Percentiles rank a stretch among this genome's conserved stretches.
Evolutionary conservation across 257 asterid genomes (phyloP).

Genomic region (Fraxinus americana): DNA sequence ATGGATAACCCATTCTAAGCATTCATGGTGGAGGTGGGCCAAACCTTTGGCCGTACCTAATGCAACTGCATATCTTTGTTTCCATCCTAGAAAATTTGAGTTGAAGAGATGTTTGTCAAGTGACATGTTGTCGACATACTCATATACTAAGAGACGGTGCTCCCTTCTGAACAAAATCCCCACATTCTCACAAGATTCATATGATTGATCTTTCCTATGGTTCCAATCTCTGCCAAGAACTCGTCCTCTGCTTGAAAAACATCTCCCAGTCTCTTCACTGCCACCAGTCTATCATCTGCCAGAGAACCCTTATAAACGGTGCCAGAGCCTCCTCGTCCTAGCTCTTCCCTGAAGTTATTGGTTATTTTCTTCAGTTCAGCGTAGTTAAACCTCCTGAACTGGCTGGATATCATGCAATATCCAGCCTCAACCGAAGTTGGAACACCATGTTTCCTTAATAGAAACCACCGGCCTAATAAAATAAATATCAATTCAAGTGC

Average conservation of each 20-base stretch:
- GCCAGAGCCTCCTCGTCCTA: constrained; percentile 44
- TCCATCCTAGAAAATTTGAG: constrained; percentile 30
- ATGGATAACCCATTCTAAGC: constrained; percentile 53
- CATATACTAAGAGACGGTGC: constrained; percentile 36
- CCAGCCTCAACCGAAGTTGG: constrained; percentile 36
- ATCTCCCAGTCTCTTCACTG: constrained; percentile 37
- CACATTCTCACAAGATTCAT: constrained; percentile 46
- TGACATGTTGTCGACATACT: constrained; percentile 35
- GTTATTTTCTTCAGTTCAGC: constrained; percentile 40
- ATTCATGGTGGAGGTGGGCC: constrained; percentile 48
- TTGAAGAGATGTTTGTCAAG: constrained; percentile 35
- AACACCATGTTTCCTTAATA: constrained; percentile 29
- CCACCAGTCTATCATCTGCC: constrained; percentile 34
- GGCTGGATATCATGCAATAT: constrained; percentile 31
- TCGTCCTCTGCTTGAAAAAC: constrained; percentile 33
- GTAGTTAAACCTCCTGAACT: constrained; percentile 34
- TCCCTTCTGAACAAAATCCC: constrained; percentile 48
- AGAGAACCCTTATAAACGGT: constrained; percentile 35
- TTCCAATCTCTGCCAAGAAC: constrained; percentile 42
- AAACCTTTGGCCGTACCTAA: constrained; percentile 41
- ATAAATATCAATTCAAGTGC: constrained; percentile 31
- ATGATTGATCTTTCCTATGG: constrained; percentile 40
- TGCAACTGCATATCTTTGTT: constrained; percentile 39
- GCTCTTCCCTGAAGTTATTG: constrained; percentile 34
- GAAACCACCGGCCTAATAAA: constrained; percentile 36